Conservation (phyloP, 2,329 filamentous ascomycete species). For the Penicillium brevicompactum region DNA sequence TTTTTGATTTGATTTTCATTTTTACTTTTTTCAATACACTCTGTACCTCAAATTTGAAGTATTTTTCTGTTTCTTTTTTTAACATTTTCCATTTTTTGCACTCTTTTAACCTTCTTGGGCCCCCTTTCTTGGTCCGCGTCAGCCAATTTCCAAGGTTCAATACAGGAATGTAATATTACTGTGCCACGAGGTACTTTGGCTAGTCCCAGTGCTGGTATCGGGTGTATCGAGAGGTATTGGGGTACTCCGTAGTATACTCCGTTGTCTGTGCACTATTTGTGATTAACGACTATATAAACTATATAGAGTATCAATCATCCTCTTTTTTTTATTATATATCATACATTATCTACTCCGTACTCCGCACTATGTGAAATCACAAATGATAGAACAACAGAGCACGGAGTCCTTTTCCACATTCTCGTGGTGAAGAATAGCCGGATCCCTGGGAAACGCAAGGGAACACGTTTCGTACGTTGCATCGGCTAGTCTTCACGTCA, state of each 20-base stretch:
- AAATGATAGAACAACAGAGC: too few relatives aligned
- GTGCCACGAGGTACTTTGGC: slow-evolving; percentile 26
- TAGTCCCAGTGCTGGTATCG: too few relatives aligned
- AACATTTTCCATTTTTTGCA: neutral
- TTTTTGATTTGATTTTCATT: slow-evolving; percentile 1
- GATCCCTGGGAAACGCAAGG: slow-evolving; percentile 7
- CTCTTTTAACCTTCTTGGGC: neutral
- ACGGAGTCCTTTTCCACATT: neutral
- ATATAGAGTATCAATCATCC: too few relatives aligned
- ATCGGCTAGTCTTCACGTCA: slow-evolving; percentile 8
- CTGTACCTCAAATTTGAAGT: neutral
- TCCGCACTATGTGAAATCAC: neutral
- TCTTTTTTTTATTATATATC: slow-evolving; percentile 10
- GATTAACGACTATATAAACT: too few relatives aligned
- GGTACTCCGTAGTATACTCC: neutral
- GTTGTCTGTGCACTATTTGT: neutral
- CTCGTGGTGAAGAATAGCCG: neutral
- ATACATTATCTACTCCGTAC: neutral
- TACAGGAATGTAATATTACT: slow-evolving; percentile 11
- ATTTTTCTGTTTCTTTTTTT: neutral
- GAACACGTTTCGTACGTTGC: slow-evolving; percentile 7
- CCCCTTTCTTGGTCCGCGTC: neutral
- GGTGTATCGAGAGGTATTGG: neutral
- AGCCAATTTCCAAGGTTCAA: neutral
- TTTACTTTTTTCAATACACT: neutral